These are phyloP conservation scores for Dichotomopilus funicola DNA, from an alignment of 2,329 filamentous ascomycete genomes.

Conservation along the genomic window DNA sequence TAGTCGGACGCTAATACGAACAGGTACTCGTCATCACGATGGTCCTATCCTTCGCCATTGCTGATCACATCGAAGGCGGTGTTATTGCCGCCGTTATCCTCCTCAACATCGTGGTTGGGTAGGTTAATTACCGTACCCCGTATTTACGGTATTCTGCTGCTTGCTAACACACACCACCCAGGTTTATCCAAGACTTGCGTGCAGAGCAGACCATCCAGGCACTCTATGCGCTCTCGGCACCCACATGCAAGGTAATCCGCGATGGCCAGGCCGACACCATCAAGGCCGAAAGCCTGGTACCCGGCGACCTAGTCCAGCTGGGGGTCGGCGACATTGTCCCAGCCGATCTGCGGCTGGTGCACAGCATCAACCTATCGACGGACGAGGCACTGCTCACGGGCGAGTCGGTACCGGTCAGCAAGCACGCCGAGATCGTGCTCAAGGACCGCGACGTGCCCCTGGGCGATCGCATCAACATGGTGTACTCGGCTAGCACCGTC, in stretches of 20 bases:
- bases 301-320: constrained; percentile 58
- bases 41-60: constrained; percentile 60
- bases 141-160: not conserved
- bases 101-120: constrained; percentile 63
- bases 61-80: constrained; percentile 61
- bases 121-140: constrained; percentile 26
- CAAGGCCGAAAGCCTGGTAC: constrained; percentile 53
- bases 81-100: constrained; percentile 62
- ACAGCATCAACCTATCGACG: constrained; percentile 66
- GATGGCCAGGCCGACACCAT: constrained; percentile 44
- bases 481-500: constrained; percentile 65
- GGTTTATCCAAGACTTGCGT: constrained; percentile 54
- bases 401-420: constrained; percentile 63
- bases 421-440: constrained; percentile 52
- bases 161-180: constrained; percentile 21
- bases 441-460: constrained; percentile 49
- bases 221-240: constrained; percentile 51
- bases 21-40: constrained; percentile 67
- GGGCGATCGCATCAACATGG: constrained; percentile 64
- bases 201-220: constrained; percentile 58
- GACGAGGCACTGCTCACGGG: constrained; percentile 71
- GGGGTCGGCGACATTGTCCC: constrained; percentile 63
- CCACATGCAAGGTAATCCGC: constrained; percentile 53
- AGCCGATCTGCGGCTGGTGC: constrained; percentile 59
- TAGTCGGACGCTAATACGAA: not conserved